Evolutionary conservation across 192 early-diverging fungal genomes (phyloP), one percentile per base, ranked within the genome.

Genomic region (Backusella sp.): DNA sequence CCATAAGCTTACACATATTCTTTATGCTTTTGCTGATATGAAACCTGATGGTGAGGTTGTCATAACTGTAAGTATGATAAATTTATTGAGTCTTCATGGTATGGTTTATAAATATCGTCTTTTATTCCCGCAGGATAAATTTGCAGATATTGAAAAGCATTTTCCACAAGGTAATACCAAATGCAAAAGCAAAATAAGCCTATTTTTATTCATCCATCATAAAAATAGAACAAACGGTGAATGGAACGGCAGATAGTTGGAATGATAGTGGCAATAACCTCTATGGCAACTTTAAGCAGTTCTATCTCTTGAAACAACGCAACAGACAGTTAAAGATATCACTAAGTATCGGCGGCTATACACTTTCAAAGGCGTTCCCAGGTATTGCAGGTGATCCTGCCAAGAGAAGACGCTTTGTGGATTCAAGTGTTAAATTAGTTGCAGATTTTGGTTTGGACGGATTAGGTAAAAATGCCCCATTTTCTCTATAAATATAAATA

Each of bases 311-410:
- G 75, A 94, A 93, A 77, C 86, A 90, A 59, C 78, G 77, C 1
- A 89, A 94, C 70, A 88, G 90, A 26, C 85, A 92, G 71, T 76
- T 95, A 66, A 91, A 91, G 49, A 85, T 91, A 28, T 84, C 89
- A 17, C 87, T 95, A 5, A 91, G 91, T 39, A 86, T 95, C n/a
- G 94, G 93, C 56, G 93, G 94, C 3, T 94, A 93, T 93, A 86
- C 89, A 4, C 89, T 85, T 90, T 93, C 91, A 32, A 87, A 84
- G 39, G 85, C 91, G 71, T 96, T 95, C 77, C 87, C 93, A 1
- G 73, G 72, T 6, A 88, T 93, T 75, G 91, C 91, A 0, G 73
- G 85, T 3, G 73, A 83, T 37, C 80, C 82, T 12, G 77, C 75
- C 0, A 76, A 85, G 34, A 83, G 93, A 23, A 76, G 79, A 41